Base-by-base conservation (phyloP, 1,139 yeast species). In the Pichia sp. region DNA sequence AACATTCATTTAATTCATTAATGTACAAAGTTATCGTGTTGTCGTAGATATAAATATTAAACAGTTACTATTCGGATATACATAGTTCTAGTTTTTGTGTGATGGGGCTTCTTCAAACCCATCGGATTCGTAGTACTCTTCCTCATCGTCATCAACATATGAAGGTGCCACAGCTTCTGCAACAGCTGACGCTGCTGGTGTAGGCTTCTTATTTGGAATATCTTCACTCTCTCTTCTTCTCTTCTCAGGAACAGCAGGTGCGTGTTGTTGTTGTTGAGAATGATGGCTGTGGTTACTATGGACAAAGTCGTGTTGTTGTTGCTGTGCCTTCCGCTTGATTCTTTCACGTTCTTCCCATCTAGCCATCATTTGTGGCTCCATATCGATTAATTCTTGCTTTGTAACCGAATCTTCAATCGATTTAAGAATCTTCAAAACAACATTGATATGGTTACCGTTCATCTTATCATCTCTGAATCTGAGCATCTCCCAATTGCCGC, bases 381-480 rank as follows among this genome's bases (percentile, higher is more conserved):
- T 66, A 20, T 71, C 77, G 9, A 79, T 69, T 37, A 93, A 70
- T 56, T 91, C 96, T 47, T 87, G 85, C 54, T 85, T 82, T 18
- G 80, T 73, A 3, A 93, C 96, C 1, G 94, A 86, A 66, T 93
- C 99, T 54, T 81, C 79, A 42, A 94, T 93, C 62, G 96, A 85
- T 53, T 83, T 80, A 44, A 91, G 68, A 38, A 93, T 91, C 60
- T 85, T 91, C 50, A 81, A 82, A 14, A 90, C 96, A 19, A 87
- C 89, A 18, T 83, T 71, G 5, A 81, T 66, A 65, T 89, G 96
- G 63, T 94, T 94, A 11, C 96, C 98, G 60, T 86, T 85, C 21
- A 79, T 68, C 63, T 94, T 94, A 64, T 94, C 99, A 66, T 93
- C 96, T 63, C 99, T 75, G 66, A 93, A 93, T 50, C 99, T 74